A percentile compares a stretch with the other conserved stretches of the same genome.
These are phyloP conservation scores for Neurospora sp. DNA, from an alignment of 495 filamentous ascomycete species.

Conservation along the genomic window DNA sequence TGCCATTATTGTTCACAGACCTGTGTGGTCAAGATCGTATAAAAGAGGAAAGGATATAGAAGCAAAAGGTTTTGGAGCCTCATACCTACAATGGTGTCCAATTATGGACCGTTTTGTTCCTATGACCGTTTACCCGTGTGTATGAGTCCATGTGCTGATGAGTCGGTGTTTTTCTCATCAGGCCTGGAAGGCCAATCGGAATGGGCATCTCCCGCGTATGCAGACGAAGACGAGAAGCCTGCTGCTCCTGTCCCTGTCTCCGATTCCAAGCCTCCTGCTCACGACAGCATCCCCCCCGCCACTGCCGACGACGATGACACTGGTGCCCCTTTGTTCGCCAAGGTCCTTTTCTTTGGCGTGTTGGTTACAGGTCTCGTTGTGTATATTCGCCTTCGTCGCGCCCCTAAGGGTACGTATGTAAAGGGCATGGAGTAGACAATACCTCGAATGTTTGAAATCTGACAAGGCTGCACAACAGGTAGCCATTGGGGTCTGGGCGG, in stretches of 20 bases:
- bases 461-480: not conserved
- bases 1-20: not conserved
- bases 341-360: constrained; percentile 30
- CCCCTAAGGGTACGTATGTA: not conserved
- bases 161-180: constrained; percentile 1
- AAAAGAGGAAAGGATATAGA: constrained; percentile 6
- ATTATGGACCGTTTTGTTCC: not conserved
- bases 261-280: not conserved
- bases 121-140: not conserved
- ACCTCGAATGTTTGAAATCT: not conserved
- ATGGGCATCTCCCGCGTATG: constrained; percentile 3
- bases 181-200: constrained; percentile 5
- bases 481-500: not conserved
- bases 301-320: constrained; percentile 10
- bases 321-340: constrained; percentile 23
- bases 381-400: constrained; percentile 19
- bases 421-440: not conserved
- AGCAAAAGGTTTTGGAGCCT: not conserved
- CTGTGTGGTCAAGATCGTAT: constrained; percentile 1
- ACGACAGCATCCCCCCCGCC: not conserved
- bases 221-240: constrained; percentile 1
- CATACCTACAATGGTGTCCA: constrained; percentile 3
- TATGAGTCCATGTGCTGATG: constrained; percentile 4
- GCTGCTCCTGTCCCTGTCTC: not conserved
- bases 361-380: constrained; percentile 24